Conservation (phyloP, 768 basidiomycete genomes). For the Calocybe indica region DNA sequence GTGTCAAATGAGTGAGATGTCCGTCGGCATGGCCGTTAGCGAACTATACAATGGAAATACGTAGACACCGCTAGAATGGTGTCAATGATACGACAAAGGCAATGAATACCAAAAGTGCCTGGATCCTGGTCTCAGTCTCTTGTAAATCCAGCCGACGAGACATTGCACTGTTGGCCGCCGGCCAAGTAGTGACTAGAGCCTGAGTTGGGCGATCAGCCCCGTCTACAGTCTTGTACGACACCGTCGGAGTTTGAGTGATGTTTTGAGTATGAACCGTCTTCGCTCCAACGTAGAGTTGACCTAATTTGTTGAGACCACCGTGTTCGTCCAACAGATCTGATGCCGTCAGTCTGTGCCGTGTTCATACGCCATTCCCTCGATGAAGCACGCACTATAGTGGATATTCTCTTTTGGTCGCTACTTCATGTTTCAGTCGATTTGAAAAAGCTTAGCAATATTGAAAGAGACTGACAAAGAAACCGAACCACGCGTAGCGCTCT, state of each 20-base stretch:
- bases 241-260: constrained; percentile 19
- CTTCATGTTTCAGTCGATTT: constrained; percentile 1
- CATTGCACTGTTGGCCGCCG: constrained; percentile 16
- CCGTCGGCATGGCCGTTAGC: too few relatives aligned
- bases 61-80: too few relatives aligned
- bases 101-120: constrained; percentile 5
- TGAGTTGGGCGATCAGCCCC: constrained; percentile 31
- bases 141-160: constrained; percentile 6
- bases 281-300: constrained; percentile 41
- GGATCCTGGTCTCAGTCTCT: constrained; percentile 6
- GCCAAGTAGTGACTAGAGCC: constrained; percentile 28
- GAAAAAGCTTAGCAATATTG: constrained; percentile 4
- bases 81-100: constrained; percentile 5
- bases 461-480: constrained; percentile 32
- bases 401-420: constrained; percentile 35
- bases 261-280: constrained; percentile 35
- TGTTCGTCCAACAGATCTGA: constrained; percentile 38
- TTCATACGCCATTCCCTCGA: background rate
- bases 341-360: background rate
- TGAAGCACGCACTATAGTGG: constrained; percentile 32
- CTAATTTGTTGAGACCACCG: constrained; percentile 38
- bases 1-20: too few relatives aligned
- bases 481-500: constrained; percentile 65
- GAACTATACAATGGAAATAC: too few relatives aligned
- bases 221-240: constrained; percentile 24